Evolutionary conservation across 164 flowering plant species (phyloP).

Genomic region (Kalanchoe fedtschenkoi): DNA sequence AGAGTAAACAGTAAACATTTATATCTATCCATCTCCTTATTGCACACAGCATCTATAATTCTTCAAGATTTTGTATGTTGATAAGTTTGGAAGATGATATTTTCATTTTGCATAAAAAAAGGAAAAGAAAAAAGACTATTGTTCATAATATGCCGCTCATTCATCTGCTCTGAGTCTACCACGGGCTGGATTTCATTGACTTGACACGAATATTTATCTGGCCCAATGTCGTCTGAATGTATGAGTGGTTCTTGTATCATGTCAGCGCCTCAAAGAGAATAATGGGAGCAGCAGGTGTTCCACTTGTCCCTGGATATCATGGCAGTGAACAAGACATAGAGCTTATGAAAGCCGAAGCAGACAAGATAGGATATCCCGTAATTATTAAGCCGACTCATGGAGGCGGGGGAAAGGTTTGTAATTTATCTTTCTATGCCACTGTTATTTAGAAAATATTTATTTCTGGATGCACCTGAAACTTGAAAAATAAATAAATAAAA

Average conservation of each 20-base stretch:
- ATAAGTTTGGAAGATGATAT: not conserved
- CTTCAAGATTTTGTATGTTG: not conserved
- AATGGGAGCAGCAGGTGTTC: conserved; percentile 98
- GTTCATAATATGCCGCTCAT: not conserved
- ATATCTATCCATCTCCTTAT: no score
- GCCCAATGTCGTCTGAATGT: not conserved
- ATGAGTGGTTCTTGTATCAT: conserved; percentile 6
- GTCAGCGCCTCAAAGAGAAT: conserved; percentile 97
- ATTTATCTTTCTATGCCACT: not conserved
- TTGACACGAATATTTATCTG: not conserved
- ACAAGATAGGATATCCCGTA: conserved; percentile 87
- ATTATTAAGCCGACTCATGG: conserved; percentile 99
- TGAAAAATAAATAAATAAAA: no score
- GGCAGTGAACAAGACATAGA: conserved; percentile 85
- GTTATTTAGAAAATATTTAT: not conserved
- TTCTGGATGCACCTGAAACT: not conserved
- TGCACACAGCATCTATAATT: not conserved
- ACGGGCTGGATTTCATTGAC: not conserved
- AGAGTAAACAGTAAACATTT: no score
- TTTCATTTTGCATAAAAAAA: not conserved
- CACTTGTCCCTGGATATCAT: conserved; percentile 99
- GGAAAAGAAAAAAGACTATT: not conserved
- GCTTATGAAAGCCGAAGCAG: conserved; percentile 77
- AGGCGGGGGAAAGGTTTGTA: conserved; percentile 93
- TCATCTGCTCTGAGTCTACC: not conserved